Base-by-base conservation (phyloP, 768 basidiomycete genomes). In the Tulasnella sp. region DNA sequence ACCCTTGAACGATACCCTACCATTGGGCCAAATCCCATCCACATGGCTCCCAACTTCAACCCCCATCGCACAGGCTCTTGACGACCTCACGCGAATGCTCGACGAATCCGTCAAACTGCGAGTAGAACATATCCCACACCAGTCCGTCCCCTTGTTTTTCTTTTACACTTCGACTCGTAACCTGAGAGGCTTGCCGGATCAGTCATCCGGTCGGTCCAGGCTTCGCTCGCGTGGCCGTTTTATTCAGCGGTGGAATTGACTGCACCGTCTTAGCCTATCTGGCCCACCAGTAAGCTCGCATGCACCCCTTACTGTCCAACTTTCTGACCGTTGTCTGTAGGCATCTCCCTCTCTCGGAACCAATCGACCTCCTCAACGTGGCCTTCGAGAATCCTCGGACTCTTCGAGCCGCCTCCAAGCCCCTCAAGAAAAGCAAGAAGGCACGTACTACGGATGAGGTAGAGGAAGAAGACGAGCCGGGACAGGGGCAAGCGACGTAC, bases 211-310 rank as follows among this genome's bases (percentile, higher is more conserved):
- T 12, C 19, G 26, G 42, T 62, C 32, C 59, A 67, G 82, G 82
- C 7, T 79, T 82, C 66, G 83, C 89, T 4, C 84, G 89, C 67
- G 83, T 97, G 2, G 94, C 90, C 1, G 84, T 99, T 9, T 84
- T 99, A 9, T 99, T 98, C 79, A 96, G 94, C 41, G 97, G 97
- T 36, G 97, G 97, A 0, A 93, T 99, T 59, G 97, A 99, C 78
- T 98, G 90, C 12, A 90, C 95, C 0, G 81, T 92, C 44, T 77
- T 98, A 7, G 88, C 95, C 0, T 89, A 86, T 77, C 82, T 99
- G 5, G 91, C 94, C 1, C 86, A 95, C 77, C 83, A 82, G 90
- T 92, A 77, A 67, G 85, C 19, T 77, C 36, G 34, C 41, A 14
- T 34, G 52, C 7, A 14, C 37, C 29, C 65, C 35, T 11, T 36